Evolutionary conservation across 257 asterid species (phyloP).

Genomic region (Solanum chilense): DNA sequence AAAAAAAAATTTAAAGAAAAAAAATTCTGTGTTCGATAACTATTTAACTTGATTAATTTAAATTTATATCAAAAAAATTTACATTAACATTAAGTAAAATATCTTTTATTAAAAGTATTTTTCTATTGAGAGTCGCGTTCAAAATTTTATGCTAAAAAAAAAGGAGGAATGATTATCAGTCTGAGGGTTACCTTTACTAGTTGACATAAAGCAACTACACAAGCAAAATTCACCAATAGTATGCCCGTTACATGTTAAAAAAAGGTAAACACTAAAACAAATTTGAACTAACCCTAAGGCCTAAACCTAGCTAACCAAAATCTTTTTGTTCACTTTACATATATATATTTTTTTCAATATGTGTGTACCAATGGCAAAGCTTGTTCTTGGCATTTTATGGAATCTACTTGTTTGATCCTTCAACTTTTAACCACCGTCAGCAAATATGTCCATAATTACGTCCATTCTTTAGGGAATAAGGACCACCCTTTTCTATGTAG

Average conservation of each 20-base stretch:
- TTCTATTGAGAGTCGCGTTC: rapidly evolving
- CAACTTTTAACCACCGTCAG: neutral
- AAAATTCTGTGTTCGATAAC: no score
- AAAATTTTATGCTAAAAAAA: no score
- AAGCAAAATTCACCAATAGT: neutral
- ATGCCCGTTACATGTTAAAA: neutral
- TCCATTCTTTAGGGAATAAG: neutral
- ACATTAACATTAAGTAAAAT: neutral
- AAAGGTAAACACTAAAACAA: neutral
- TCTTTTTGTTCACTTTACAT: neutral
- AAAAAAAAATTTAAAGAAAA: no score
- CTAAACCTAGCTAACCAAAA: neutral
- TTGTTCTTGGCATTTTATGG: neutral
- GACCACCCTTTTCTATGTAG: neutral
- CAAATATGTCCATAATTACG: neutral
- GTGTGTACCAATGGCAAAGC: neutral
- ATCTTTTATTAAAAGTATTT: rapidly evolving
- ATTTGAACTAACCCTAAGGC: neutral
- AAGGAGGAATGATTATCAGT: neutral
- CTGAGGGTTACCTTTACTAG: neutral
- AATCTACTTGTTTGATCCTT: neutral
- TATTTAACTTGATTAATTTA: neutral
- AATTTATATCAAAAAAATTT: rapidly evolving
- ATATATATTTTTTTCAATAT: neutral
- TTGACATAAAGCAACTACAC: neutral